Evolutionary conservation across 257 asterid genomes (phyloP).

Genomic region (Nicotiana benthamiana): DNA sequence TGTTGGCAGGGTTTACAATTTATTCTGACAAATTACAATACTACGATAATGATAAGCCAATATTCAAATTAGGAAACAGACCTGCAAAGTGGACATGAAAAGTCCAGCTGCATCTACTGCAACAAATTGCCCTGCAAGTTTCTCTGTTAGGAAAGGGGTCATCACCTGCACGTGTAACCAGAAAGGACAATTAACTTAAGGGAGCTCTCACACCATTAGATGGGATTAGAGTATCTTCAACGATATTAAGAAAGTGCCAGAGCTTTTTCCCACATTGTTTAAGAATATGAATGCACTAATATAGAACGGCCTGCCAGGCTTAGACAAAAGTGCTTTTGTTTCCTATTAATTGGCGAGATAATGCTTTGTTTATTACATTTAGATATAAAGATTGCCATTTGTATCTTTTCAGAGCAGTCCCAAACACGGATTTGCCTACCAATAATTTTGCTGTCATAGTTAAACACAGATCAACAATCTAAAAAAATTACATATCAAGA

Average conservation of each 20-base stretch:
- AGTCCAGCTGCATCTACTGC: conserved; percentile 78
- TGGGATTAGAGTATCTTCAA: neutral
- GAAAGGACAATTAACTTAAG: neutral
- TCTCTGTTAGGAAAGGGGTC: conserved; percentile 87
- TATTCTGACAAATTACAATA: neutral
- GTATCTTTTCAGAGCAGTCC: neutral
- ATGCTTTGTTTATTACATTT: neutral
- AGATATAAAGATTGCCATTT: neutral
- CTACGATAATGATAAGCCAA: neutral
- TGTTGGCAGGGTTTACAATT: neutral
- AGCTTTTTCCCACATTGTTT: neutral
- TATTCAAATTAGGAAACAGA: neutral
- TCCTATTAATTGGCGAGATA: neutral
- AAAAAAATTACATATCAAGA: neutral
- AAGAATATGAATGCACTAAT: neutral
- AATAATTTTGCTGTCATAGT: neutral
- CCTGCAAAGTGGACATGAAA: conserved; percentile 89
- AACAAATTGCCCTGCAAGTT: conserved; percentile 86
- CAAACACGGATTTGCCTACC: neutral
- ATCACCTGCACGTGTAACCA: conserved; percentile 39
- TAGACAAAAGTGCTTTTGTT: neutral
- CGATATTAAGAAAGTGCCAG: neutral
- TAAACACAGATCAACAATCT: neutral
- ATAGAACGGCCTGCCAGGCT: neutral
- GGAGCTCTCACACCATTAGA: neutral